Evolutionary conservation across 805 yeast species (phyloP).

Genomic region (Candida hungchunana): DNA sequence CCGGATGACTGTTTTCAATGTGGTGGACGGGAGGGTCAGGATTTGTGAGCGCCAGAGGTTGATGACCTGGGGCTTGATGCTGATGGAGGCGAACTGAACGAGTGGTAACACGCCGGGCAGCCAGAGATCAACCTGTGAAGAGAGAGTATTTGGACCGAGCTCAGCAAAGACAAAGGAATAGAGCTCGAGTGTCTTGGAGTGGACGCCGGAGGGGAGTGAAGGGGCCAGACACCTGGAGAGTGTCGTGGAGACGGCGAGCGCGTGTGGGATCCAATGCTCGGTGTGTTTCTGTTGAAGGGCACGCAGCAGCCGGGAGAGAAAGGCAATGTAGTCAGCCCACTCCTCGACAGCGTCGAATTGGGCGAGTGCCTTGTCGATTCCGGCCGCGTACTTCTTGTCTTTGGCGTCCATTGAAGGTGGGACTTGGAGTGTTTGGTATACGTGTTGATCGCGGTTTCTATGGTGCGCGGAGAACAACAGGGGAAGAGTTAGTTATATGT

Average conservation of each 20-base stretch:
- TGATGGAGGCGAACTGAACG: slow-evolving; percentile 83
- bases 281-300: slow-evolving; percentile 50
- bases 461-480: too few species aligned
- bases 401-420: slow-evolving; percentile 50
- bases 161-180: slow-evolving; percentile 67
- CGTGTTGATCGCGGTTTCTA: not conserved
- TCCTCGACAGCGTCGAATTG: slow-evolving; percentile 81
- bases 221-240: slow-evolving; percentile 79
- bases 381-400: slow-evolving; percentile 64
- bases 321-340: slow-evolving; percentile 98
- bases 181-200: slow-evolving; percentile 77
- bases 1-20: slow-evolving; percentile 52
- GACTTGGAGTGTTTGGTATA: too few species aligned
- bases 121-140: slow-evolving; percentile 67
- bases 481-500: too few species aligned
- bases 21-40: slow-evolving; percentile 43
- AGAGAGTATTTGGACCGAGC: slow-evolving; percentile 51
- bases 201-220: slow-evolving; percentile 91
- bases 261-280: slow-evolving; percentile 60
- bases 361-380: slow-evolving; percentile 66
- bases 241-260: slow-evolving; percentile 60
- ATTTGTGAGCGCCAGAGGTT: slow-evolving; percentile 55
- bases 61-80: slow-evolving; percentile 76
- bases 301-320: slow-evolving; percentile 72
- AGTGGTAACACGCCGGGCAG: slow-evolving; percentile 89